Conservation (phyloP, 306 rosid species). For the Aeschynomene evenia region DNA sequence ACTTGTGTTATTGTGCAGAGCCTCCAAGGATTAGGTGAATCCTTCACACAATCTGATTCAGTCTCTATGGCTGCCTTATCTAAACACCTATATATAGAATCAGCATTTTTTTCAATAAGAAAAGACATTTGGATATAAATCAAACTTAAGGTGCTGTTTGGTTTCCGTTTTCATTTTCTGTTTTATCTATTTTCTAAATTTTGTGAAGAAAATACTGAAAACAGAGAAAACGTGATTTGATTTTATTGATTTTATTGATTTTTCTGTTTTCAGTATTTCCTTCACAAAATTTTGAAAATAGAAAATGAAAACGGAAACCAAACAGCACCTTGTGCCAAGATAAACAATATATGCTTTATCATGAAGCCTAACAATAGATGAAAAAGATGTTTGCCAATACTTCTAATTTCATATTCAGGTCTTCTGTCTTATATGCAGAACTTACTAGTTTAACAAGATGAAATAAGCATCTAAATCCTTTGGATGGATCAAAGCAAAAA, state of each 20-base stretch:
- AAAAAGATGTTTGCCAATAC: background rate
- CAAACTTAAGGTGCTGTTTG: background rate
- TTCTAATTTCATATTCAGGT: background rate
- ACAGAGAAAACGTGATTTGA: no score
- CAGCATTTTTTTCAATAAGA: background rate
- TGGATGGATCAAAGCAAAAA: no score
- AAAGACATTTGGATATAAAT: background rate
- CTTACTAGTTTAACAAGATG: background rate
- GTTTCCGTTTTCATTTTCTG: no score
- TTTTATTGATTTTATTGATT: no score
- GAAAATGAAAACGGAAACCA: no score
- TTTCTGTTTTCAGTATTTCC: no score
- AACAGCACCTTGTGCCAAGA: no score
- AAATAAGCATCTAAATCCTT: background rate
- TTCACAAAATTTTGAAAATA: no score
- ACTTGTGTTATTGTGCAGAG: constrained; percentile 88
- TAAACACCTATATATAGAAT: constrained; percentile 55
- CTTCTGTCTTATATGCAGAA: background rate
- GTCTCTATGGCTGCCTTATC: constrained; percentile 76
- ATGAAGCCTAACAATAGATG: background rate
- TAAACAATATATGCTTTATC: background rate
- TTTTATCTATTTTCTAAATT: no score
- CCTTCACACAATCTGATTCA: constrained; percentile 34
- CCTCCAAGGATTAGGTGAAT: constrained; percentile 54
- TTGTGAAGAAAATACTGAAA: no score